phyloP scores from a whole-genome alignment of 768 basidiomycete species.

The Pisolithus marmoratus region DNA sequence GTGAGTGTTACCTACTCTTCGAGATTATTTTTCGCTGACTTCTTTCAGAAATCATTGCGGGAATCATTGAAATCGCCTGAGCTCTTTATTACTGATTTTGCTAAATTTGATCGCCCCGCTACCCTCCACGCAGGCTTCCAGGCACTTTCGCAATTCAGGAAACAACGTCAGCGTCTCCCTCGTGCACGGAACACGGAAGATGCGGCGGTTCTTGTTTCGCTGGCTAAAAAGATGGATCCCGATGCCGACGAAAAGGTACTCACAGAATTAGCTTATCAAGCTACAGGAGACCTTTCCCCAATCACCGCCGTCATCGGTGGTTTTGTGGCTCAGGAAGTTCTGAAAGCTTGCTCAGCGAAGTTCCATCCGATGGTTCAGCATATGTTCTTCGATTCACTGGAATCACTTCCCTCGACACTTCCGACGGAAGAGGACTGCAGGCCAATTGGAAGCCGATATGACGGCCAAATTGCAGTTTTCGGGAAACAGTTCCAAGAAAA shows the following conservation, averaged over 20 bases:
- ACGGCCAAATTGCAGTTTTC: conserved; percentile 94
- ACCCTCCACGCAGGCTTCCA: conserved; percentile 93
- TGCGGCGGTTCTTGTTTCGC: conserved; percentile 59
- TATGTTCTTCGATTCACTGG: conserved; percentile 96
- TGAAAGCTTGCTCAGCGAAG: conserved; percentile 96
- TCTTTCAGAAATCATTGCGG: conserved; percentile 79
- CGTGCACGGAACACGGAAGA: conserved; percentile 79
- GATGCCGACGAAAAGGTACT: conserved; percentile 80
- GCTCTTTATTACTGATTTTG: conserved; percentile 92
- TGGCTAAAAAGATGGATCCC: conserved; percentile 74
- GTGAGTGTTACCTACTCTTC: conserved; percentile 43
- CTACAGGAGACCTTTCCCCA: conserved; percentile 84
- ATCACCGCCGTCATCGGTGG: conserved; percentile 92
- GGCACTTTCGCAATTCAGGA: conserved; percentile 75
- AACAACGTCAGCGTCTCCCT: conserved; percentile 64
- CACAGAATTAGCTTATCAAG: conserved; percentile 85
- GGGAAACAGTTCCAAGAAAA: conserved; percentile 90
- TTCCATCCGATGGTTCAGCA: conserved; percentile 96
- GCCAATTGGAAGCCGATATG: conserved; percentile 80
- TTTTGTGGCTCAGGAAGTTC: conserved; percentile 95
- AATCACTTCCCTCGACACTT: conserved; percentile 73
- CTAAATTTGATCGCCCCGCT: conserved; percentile 90
- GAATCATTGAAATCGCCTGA: conserved; percentile 82
- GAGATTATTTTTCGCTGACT: conserved; percentile 1
- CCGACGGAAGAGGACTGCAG: conserved; percentile 82